Conservation (phyloP, 2,329 filamentous ascomycete species). For the Ciborinia camelliae region DNA sequence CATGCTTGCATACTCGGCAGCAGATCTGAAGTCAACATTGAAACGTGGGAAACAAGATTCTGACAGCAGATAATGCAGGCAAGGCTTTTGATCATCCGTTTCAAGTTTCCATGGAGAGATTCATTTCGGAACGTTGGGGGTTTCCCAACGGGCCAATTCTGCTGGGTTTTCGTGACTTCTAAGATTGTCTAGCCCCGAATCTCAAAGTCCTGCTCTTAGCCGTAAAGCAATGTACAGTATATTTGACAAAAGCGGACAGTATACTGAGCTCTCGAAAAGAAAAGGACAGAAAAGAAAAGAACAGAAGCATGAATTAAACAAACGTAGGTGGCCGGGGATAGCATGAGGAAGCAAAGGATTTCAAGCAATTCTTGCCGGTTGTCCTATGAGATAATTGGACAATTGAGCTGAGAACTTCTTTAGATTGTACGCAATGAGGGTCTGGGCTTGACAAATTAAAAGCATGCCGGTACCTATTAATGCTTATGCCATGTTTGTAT, state of each 20-base stretch:
- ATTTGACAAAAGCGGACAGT: background rate
- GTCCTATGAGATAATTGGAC: background rate
- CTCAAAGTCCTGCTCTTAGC: background rate
- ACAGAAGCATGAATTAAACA: background rate
- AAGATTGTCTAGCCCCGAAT: background rate
- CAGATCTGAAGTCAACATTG: conserved; percentile 24
- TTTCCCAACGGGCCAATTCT: background rate
- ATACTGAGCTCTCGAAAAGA: background rate
- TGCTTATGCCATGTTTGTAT: conserved; percentile 3
- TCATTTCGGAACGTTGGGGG: background rate
- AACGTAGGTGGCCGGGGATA: background rate
- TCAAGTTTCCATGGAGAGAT: background rate
- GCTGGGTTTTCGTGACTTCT: background rate
- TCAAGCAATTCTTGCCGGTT: background rate
- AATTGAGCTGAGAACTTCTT: background rate
- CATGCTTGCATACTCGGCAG: conserved; percentile 23
- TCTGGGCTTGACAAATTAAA: background rate
- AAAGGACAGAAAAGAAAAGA: background rate
- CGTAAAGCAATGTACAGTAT: no score
- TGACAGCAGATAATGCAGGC: conserved; percentile 24
- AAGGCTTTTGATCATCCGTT: conserved; percentile 26
- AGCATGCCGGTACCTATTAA: background rate
- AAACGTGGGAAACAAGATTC: conserved; percentile 25
- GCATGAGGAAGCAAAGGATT: background rate
- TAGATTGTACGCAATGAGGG: background rate